These are phyloP conservation scores for Talaromyces marneffei DNA, from an alignment of 2,329 filamentous ascomycete species.

Conservation along the genomic window DNA sequence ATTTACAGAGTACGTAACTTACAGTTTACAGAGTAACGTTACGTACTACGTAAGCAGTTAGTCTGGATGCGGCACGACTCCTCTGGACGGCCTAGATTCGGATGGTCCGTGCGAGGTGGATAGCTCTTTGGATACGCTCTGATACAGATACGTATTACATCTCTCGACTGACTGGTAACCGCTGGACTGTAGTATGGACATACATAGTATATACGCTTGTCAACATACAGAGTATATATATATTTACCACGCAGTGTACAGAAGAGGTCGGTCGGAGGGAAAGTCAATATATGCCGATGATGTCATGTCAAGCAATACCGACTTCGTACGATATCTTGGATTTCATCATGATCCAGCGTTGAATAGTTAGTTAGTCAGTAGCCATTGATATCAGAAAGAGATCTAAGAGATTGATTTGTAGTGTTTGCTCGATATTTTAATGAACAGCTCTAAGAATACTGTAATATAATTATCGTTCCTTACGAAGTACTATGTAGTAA, in stretches of 20 bases:
- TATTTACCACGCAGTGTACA: too few species aligned
- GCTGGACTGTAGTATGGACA: too few species aligned
- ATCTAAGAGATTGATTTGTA: neutral
- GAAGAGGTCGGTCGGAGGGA: neutral
- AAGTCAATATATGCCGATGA: neutral
- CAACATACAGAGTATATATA: neutral
- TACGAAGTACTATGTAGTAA: too few species aligned
- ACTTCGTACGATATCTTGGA: neutral
- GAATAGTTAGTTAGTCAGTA: too few species aligned
- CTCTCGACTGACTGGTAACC: neutral
- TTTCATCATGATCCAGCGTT: neutral
- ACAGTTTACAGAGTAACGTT: too few species aligned
- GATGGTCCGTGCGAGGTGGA: constrained; percentile 2
- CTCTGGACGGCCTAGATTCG: neutral
- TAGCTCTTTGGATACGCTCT: neutral
- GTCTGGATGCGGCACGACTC: neutral
- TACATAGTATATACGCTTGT: too few species aligned
- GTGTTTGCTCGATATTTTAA: neutral
- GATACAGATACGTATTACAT: too few species aligned
- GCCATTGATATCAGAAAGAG: neutral
- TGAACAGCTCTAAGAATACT: neutral
- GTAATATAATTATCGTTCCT: neutral
- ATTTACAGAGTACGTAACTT: too few species aligned
- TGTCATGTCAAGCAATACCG: neutral
- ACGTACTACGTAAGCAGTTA: neutral